phyloP scores from a whole-genome alignment of 306 rosid species.

The Cucurbita argyrosperma region DNA sequence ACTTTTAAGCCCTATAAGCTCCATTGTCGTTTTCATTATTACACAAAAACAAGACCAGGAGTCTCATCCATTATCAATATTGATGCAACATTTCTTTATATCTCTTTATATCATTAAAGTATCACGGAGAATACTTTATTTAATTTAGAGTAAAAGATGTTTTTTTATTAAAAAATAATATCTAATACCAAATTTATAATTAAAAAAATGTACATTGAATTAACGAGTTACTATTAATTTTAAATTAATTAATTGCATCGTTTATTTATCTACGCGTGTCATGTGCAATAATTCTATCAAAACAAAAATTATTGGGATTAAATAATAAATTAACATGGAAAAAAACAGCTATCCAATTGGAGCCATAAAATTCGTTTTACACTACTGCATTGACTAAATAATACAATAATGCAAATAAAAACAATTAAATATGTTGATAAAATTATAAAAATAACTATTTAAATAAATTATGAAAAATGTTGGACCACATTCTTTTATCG shows the following conservation, averaged over 20 bases:
- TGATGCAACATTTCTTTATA: neutral
- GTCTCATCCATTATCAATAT: neutral
- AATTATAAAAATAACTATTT: too few relatives aligned
- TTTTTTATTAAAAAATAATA: too few relatives aligned
- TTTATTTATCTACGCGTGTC: too few relatives aligned
- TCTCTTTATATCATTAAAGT: neutral
- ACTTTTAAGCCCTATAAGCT: neutral
- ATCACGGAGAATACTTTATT: neutral
- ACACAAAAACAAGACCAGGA: neutral
- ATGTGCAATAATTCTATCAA: too few relatives aligned
- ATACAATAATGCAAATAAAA: neutral
- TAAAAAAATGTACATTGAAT: too few relatives aligned
- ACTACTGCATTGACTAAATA: neutral
- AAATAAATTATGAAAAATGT: neutral
- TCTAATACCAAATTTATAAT: too few relatives aligned
- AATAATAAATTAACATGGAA: too few relatives aligned
- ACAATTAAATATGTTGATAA: too few relatives aligned
- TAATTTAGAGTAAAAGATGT: neutral
- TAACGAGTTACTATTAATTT: too few relatives aligned
- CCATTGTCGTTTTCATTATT: neutral
- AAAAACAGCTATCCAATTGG: too few relatives aligned
- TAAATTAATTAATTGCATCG: too few relatives aligned
- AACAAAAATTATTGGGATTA: too few relatives aligned
- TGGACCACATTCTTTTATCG: neutral
- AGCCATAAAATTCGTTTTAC: neutral